These are phyloP conservation scores for Auriculariales sp. DNA, from an alignment of 768 basidiomycete genomes.

Conservation along the genomic window DNA sequence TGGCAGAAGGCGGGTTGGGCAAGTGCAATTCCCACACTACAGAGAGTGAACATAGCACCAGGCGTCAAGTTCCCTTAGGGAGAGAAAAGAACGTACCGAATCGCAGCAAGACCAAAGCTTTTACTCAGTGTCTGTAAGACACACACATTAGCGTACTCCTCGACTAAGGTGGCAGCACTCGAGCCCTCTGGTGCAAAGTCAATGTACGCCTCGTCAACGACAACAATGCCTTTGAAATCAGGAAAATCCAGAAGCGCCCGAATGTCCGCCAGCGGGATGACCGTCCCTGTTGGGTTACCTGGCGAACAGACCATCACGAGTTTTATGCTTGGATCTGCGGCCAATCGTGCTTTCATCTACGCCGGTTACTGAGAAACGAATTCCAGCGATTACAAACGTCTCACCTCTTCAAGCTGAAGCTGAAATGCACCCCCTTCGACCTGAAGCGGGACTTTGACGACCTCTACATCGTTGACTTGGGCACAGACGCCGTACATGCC, in stretches of 20 bases:
- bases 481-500: constrained; percentile 96
- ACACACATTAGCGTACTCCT: constrained; percentile 74
- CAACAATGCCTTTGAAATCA: constrained; percentile 77
- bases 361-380: background rate
- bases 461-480: constrained; percentile 81
- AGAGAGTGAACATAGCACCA: too few species aligned
- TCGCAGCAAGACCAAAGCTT: constrained; percentile 88
- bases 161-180: constrained; percentile 56
- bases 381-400: constrained; percentile 10
- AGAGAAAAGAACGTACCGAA: constrained; percentile 52
- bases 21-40: constrained; percentile 82
- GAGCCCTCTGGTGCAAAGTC: constrained; percentile 61
- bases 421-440: constrained; percentile 81
- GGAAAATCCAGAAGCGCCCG: constrained; percentile 60
- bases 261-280: constrained; percentile 59
- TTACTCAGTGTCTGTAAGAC: constrained; percentile 98
- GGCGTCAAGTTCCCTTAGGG: background rate
- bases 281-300: constrained; percentile 90
- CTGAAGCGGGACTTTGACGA: constrained; percentile 62
- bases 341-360: constrained; percentile 59
- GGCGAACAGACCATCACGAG: constrained; percentile 92
- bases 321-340: constrained; percentile 67
- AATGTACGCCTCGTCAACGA: constrained; percentile 96
- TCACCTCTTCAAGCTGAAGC: constrained; percentile 56
- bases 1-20: constrained; percentile 85